Conservation (phyloP, 2,329 filamentous ascomycete genomes). For the Botrytis tulipae region DNA sequence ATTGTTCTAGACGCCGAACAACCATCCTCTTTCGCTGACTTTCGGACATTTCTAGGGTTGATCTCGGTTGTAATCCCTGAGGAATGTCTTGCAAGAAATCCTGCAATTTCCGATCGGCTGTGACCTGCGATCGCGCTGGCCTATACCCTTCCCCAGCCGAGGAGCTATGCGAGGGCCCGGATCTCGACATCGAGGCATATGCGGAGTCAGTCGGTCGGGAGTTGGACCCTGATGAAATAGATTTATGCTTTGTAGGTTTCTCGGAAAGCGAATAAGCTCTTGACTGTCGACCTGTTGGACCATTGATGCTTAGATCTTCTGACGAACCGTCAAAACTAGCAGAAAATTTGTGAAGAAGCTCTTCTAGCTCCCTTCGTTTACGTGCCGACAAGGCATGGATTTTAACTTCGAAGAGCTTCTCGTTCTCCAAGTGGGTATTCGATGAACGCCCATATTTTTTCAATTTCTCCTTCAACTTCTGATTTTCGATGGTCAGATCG, state of each 20-base stretch:
- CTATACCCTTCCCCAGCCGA: slow-evolving; percentile 11
- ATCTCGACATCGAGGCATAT: slow-evolving; percentile 62
- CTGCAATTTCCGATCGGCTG: slow-evolving; percentile 59
- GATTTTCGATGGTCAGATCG: slow-evolving; percentile 81
- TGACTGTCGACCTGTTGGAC: background rate
- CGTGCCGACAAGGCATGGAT: slow-evolving; percentile 69
- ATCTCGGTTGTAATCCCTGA: slow-evolving; percentile 62
- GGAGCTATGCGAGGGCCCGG: slow-evolving; percentile 27
- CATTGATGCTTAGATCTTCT: slow-evolving; percentile 13
- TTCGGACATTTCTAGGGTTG: slow-evolving; percentile 60
- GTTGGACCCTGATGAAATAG: slow-evolving; percentile 32
- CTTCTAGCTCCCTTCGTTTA: slow-evolving; percentile 76
- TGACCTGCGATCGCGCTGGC: slow-evolving; percentile 17
- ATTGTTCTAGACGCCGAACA: slow-evolving; percentile 72
- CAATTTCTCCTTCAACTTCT: slow-evolving; percentile 70
- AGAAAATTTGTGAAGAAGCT: slow-evolving; percentile 69
- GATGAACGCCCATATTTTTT: slow-evolving; percentile 68
- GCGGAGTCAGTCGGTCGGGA: slow-evolving; percentile 51
- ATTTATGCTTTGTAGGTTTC: slow-evolving; percentile 39
- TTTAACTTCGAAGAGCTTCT: slow-evolving; percentile 81
- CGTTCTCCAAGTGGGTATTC: slow-evolving; percentile 64
- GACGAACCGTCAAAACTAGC: slow-evolving; percentile 56
- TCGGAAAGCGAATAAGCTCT: background rate
- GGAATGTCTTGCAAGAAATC: slow-evolving; percentile 72
- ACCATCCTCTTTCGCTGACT: slow-evolving; percentile 74